Percentiles rank a stretch among this genome's conserved stretches.
Conservation (phyloP, 148 eudicot genomes). For the Heliosperma pusillum region DNA sequence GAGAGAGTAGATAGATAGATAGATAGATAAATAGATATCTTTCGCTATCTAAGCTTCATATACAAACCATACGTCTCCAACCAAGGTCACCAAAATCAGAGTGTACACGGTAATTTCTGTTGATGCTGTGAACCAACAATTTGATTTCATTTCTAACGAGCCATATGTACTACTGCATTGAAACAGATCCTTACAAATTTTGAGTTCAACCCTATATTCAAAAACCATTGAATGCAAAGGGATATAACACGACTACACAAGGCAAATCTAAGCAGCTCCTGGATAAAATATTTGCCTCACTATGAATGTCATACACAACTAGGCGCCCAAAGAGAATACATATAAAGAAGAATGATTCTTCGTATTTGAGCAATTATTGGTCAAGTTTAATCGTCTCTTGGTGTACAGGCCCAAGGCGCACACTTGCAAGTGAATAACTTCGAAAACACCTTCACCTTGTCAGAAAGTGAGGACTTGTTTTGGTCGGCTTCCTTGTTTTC, state of each 20-base stretch:
- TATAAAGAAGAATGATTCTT: neutral
- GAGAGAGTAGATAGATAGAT: too few species aligned
- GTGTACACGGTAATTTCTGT: too few species aligned
- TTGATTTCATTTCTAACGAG: too few species aligned
- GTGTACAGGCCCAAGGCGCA: neutral
- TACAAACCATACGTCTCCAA: too few species aligned
- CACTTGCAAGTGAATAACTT: neutral
- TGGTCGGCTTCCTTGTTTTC: constrained; percentile 56
- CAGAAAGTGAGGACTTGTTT: constrained; percentile 58
- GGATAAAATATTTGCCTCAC: neutral
- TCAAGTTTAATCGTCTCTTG: neutral
- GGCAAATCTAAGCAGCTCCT: neutral
- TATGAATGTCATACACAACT: neutral
- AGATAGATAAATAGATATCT: too few species aligned
- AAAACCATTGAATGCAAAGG: neutral
- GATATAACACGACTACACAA: neutral
- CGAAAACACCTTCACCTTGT: neutral
- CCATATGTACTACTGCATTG: too few species aligned
- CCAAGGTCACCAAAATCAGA: too few species aligned
- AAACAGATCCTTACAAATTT: too few species aligned
- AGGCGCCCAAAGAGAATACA: neutral
- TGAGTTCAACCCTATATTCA: too few species aligned
- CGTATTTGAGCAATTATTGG: neutral
- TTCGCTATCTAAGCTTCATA: too few species aligned
- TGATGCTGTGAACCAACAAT: too few species aligned